Conservation (phyloP, 2,329 filamentous ascomycete species). For the Scolecobasidium constrictum region DNA sequence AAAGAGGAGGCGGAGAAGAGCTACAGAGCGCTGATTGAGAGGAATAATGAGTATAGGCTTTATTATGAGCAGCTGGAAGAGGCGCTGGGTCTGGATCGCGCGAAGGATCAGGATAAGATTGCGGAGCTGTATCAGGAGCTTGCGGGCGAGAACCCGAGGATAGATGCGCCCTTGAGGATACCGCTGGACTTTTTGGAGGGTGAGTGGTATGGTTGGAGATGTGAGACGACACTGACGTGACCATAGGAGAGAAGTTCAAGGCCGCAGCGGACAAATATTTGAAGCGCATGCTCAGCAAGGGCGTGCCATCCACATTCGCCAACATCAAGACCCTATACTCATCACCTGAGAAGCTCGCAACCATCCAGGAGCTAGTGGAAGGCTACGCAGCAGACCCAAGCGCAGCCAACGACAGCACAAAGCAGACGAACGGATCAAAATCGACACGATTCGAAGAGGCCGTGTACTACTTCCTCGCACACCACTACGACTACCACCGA, state of each 20-base stretch:
- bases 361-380: conserved; percentile 63
- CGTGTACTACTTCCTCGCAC: conserved; percentile 84
- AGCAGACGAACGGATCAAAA: conserved; percentile 36
- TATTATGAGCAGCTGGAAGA: conserved; percentile 76
- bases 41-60: conserved; percentile 75
- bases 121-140: conserved; percentile 73
- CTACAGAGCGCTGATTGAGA: conserved; percentile 69
- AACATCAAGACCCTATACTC: conserved; percentile 91
- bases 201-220: conserved; percentile 19
- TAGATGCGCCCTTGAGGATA: conserved; percentile 75
- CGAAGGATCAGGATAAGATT: conserved; percentile 59
- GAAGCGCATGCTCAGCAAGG: conserved; percentile 76
- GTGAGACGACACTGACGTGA: conserved; percentile 1
- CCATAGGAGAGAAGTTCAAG: conserved; percentile 66
- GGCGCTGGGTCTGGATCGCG: conserved; percentile 51
- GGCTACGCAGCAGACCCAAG: conserved; percentile 56
- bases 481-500: conserved; percentile 89
- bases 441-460: conserved; percentile 58
- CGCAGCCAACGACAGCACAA: conserved; percentile 38
- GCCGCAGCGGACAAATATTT: conserved; percentile 70
- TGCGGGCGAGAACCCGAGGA: conserved; percentile 67
- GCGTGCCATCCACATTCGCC: conserved; percentile 89
- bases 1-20: conserved; percentile 73
- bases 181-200: conserved; percentile 81
- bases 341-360: conserved; percentile 65